Evolutionary conservation across 2,329 filamentous ascomycete genomes (phyloP).

Genomic region (Aspergillus pseudotamarii): DNA sequence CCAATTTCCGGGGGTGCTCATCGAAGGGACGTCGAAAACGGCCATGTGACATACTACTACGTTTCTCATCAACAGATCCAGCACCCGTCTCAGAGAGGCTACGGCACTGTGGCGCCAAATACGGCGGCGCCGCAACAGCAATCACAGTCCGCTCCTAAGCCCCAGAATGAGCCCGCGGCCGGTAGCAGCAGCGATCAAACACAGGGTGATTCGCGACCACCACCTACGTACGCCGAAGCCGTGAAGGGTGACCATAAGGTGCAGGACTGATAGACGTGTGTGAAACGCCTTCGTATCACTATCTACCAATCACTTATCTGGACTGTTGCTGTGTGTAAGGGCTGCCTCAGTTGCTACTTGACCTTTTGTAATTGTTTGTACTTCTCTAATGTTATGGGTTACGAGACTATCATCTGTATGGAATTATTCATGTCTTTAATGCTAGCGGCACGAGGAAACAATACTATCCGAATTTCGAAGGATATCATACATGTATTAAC

Average conservation of each 20-base stretch:
- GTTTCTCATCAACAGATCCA: slow-evolving; percentile 57
- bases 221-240: slow-evolving; percentile 88
- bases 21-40: slow-evolving; percentile 41
- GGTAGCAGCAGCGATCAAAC: slow-evolving; percentile 37
- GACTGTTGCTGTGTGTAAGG: not conserved
- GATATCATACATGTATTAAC: not conserved
- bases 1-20: slow-evolving; percentile 60
- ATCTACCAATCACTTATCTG: not conserved
- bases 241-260: slow-evolving; percentile 90
- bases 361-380: slow-evolving; percentile 7
- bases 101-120: slow-evolving; percentile 41
- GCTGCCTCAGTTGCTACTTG: not conserved
- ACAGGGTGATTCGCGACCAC: slow-evolving; percentile 50
- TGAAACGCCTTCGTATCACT: not conserved
- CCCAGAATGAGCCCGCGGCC: slow-evolving; percentile 25
- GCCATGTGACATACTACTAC: slow-evolving; percentile 74
- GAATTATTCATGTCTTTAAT: not conserved
- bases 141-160: slow-evolving; percentile 23
- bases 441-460: not conserved
- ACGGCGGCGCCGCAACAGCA: slow-evolving; percentile 22
- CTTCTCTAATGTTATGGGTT: not conserved
- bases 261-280: slow-evolving; percentile 60
- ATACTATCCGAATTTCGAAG: not conserved
- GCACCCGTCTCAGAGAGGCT: slow-evolving; percentile 37
- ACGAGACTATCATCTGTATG: not conserved